Evolutionary conservation across 495 filamentous ascomycete genomes (phyloP), one percentile per base, ranked within the genome.

Genomic region (Trichoderma parareesei): DNA sequence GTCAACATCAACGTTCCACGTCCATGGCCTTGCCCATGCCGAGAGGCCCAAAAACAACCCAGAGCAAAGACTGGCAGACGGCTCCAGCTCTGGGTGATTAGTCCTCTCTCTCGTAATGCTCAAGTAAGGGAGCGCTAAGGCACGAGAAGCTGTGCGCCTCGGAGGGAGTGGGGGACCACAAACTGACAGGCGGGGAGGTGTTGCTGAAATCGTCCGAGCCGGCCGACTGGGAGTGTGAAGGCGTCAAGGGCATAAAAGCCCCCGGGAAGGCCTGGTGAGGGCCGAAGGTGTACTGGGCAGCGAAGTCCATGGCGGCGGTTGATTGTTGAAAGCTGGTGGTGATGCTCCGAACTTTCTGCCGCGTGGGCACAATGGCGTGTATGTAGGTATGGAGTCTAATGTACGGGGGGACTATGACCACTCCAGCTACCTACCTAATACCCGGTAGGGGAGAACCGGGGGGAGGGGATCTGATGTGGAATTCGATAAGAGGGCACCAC

Each of bases 191-290:
- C 65, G 82, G 77, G 65, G 81, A 82, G 66, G 72, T 77, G 68
- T 73, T 79, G 74, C 75, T 82, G 77, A 78, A 83, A 62, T 84
- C 80, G 64, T 84, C 82, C 46, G 81, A 79, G 60, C 76, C 76
- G 46, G 74, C 76, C 65, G 82, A 80, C 69, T 79, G 79, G 57
- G 80, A 77, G 70, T 81, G 81, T 41, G 78, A 77, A 37, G 80
- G 82, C 49, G 81, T 84, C 66, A 82, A 67, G 27, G 79, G 79
- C 64, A 79, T 76, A 63, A 82, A 81, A 67, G 78, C 78, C 66
- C 10, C 40, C 63, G 77, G 79, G 74, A 84, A 85, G 65, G 78
- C 75, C 74, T 83, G 81, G 65, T 75, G 72, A 67, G 78, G 77
- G 59, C 76, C 67, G 76, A 78, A 82, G 14, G 75, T 62, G 62